These are phyloP conservation scores for Rhizomucor pusillus DNA, from an alignment of 371 early-diverging fungal genomes.

Conservation along the genomic window DNA sequence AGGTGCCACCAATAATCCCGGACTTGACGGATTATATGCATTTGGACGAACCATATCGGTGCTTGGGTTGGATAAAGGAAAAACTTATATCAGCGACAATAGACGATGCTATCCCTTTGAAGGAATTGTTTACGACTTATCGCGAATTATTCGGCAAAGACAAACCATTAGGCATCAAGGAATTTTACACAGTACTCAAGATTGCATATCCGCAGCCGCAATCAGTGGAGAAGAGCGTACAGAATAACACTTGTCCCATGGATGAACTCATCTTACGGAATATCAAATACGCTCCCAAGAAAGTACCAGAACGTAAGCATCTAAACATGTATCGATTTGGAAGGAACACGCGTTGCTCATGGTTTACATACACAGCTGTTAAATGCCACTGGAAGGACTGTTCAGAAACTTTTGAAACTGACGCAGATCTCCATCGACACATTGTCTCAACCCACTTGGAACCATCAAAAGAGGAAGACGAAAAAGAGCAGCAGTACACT, in stretches of 20 bases:
- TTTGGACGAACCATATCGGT: constrained; percentile 51
- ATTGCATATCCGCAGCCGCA: constrained; percentile 51
- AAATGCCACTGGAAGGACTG: constrained; percentile 54
- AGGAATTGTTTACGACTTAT: constrained; percentile 35
- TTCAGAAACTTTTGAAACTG: constrained; percentile 40
- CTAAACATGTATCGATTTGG: neutral
- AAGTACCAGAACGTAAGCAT: constrained; percentile 10
- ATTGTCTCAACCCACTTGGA: constrained; percentile 19
- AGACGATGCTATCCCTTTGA: constrained; percentile 31
- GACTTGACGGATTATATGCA: constrained; percentile 43
- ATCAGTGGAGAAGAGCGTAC: constrained; percentile 19
- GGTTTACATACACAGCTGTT: constrained; percentile 6
- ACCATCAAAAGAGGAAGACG: constrained; percentile 1
- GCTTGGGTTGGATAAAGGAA: constrained; percentile 53
- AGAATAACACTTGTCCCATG: constrained; percentile 5
- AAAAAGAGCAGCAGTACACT: neutral
- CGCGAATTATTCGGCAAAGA: constrained; percentile 36
- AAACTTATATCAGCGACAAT: constrained; percentile 21
- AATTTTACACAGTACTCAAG: constrained; percentile 42
- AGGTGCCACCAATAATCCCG: constrained; percentile 30
- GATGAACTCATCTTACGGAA: constrained; percentile 10
- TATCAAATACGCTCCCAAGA: constrained; percentile 22
- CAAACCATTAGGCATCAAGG: constrained; percentile 41
- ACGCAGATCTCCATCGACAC: constrained; percentile 42
- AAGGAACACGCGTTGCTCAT: neutral